These are phyloP conservation scores for Verbena officinalis DNA, from an alignment of 257 asterid genomes.

Conservation along the genomic window DNA sequence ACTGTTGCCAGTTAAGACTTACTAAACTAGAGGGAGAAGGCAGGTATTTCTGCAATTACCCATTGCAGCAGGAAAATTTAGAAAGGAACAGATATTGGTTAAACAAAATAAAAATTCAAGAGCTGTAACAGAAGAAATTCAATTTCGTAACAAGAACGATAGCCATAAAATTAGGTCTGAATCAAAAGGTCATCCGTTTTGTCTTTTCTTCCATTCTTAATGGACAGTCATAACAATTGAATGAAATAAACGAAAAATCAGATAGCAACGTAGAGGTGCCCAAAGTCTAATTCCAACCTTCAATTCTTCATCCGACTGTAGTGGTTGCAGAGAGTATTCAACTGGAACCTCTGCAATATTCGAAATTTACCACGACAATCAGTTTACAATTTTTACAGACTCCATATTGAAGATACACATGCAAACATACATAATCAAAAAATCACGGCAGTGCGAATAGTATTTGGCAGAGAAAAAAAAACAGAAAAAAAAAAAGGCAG, in stretches of 20 bases:
- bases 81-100: constrained; percentile 2
- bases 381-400: constrained; percentile 10
- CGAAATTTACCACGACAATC: constrained; percentile 32
- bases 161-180: constrained; percentile 4
- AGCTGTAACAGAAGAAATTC: not conserved
- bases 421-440: constrained; percentile 17
- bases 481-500: not conserved
- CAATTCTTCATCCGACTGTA: constrained; percentile 33
- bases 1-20: constrained; percentile 13
- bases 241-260: not conserved
- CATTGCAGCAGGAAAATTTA: constrained; percentile 12
- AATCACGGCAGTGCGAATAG: too few species aligned
- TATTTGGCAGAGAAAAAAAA: too few species aligned
- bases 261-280: constrained; percentile 4
- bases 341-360: constrained; percentile 66
- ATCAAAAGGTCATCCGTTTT: not conserved
- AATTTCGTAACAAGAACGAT: not conserved
- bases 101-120: constrained; percentile 12
- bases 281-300: constrained; percentile 49
- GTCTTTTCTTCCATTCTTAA: constrained; percentile 3
- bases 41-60: constrained; percentile 2
- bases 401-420: constrained; percentile 7
- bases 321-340: constrained; percentile 53
- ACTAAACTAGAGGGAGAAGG: not conserved
- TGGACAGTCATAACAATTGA: not conserved